Conservation (phyloP, 768 basidiomycete genomes). For the Serendipita vermifera region DNA sequence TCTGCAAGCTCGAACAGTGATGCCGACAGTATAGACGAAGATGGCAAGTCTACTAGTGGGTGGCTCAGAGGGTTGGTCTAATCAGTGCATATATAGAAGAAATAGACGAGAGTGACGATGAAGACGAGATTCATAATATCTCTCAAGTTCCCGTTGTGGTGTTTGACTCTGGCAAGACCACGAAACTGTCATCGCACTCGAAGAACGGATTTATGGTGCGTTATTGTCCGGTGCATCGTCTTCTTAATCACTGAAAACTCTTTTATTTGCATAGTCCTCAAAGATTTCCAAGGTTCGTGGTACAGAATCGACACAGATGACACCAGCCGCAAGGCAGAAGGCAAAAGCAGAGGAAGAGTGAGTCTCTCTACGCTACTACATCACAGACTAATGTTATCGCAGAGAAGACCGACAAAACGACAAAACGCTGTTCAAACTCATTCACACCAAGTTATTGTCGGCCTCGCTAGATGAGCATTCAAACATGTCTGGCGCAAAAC, state of each 20-base stretch:
- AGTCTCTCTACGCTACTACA: not conserved
- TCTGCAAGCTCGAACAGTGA: constrained; percentile 7
- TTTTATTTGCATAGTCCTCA: constrained; percentile 45
- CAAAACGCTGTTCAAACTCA: constrained; percentile 58
- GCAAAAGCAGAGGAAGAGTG: constrained; percentile 19
- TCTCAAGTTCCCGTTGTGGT: constrained; percentile 38
- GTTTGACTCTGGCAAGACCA: constrained; percentile 32
- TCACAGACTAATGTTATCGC: not conserved
- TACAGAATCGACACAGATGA: constrained; percentile 19
- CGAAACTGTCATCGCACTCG: constrained; percentile 28
- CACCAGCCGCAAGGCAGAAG: constrained; percentile 11
- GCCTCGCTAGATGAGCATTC: constrained; percentile 49
- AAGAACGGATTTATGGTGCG: constrained; percentile 67
- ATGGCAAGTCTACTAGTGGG: not conserved
- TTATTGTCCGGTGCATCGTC: constrained; percentile 1
- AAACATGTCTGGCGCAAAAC: constrained; percentile 49
- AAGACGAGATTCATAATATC: constrained; percentile 5
- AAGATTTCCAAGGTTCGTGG: constrained; percentile 51
- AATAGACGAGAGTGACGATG: constrained; percentile 11
- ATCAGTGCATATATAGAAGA: too few species aligned
- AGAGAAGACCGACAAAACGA: constrained; percentile 72
- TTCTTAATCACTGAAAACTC: constrained; percentile 8
- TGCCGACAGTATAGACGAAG: not conserved
- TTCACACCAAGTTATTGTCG: constrained; percentile 68
- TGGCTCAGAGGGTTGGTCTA: not conserved